A percentile compares a stretch with the other conserved stretches of the same genome.
phyloP scores from a whole-genome alignment of 2,329 filamentous ascomycete species.

The Septoria petroselini region DNA sequence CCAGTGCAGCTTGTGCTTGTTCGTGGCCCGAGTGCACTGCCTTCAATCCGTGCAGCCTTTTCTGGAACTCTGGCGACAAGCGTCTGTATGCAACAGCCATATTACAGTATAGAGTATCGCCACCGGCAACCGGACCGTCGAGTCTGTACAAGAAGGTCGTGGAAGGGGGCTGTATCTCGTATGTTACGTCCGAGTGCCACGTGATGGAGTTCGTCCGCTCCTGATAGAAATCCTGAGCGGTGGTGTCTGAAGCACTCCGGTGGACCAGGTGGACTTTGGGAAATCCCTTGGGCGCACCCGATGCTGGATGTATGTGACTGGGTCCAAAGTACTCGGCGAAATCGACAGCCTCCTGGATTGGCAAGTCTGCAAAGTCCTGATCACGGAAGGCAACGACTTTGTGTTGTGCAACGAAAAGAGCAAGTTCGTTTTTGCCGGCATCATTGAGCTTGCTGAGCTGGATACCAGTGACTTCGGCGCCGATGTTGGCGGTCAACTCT shows the following conservation, averaged over 20 bases:
- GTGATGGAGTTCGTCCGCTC: slow-evolving; percentile 70
- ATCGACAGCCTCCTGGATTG: slow-evolving; percentile 66
- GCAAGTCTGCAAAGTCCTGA: slow-evolving; percentile 64
- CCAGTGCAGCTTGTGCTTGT: slow-evolving; percentile 69
- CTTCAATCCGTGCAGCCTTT: slow-evolving; percentile 74
- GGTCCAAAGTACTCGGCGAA: slow-evolving; percentile 74
- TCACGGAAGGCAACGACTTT: slow-evolving; percentile 76
- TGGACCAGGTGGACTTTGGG: slow-evolving; percentile 78
- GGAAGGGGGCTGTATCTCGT: slow-evolving; percentile 82
- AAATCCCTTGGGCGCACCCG: slow-evolving; percentile 68
- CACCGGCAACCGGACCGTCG: slow-evolving; percentile 75
- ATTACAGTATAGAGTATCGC: slow-evolving; percentile 77
- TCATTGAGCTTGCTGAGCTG: slow-evolving; percentile 67
- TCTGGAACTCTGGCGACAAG: slow-evolving; percentile 73
- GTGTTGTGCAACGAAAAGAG: slow-evolving; percentile 69
- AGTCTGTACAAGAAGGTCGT: slow-evolving; percentile 87
- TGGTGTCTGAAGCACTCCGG: slow-evolving; percentile 63
- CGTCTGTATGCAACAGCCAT: slow-evolving; percentile 77
- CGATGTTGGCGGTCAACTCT: slow-evolving; percentile 70
- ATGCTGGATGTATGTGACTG: slow-evolving; percentile 78
- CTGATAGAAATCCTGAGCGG: slow-evolving; percentile 60
- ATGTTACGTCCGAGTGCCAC: slow-evolving; percentile 87
- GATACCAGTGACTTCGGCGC: slow-evolving; percentile 67
- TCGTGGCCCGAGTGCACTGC: slow-evolving; percentile 78
- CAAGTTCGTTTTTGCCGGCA: slow-evolving; percentile 72